Percentiles rank a stretch among this genome's conserved stretches.
These are phyloP conservation scores for Pleomassaria siparia DNA, from an alignment of 2,329 filamentous ascomycete species.

Conservation along the genomic window DNA sequence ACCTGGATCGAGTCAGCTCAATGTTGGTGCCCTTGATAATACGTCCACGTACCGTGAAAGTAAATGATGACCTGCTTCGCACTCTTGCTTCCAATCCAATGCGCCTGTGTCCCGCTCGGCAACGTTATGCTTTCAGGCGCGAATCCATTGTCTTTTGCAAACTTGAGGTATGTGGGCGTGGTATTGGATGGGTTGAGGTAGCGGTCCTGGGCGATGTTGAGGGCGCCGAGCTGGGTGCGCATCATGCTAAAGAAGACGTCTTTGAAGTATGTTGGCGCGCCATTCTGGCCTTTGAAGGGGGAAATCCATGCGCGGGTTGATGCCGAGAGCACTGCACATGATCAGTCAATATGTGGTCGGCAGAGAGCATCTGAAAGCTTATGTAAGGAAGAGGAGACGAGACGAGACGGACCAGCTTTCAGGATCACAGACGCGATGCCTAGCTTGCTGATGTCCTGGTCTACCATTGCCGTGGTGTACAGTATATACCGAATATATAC, in stretches of 20 bases:
- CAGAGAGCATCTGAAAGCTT: too few species aligned
- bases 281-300: conserved; percentile 41
- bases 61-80: conserved; percentile 49
- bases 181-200: conserved; percentile 35
- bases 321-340: conserved; percentile 32
- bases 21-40: not conserved
- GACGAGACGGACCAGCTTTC: conserved; percentile 29
- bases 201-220: conserved; percentile 36
- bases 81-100: conserved; percentile 49
- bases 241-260: conserved; percentile 36
- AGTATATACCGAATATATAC: too few species aligned
- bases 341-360: conserved; percentile 4
- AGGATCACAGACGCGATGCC: conserved; percentile 33
- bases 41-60: conserved; percentile 45
- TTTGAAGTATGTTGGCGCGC: conserved; percentile 40
- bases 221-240: conserved; percentile 32
- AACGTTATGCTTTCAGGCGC: conserved; percentile 43
- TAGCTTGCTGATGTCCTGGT: conserved; percentile 34
- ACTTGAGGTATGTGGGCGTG: conserved; percentile 38
- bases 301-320: conserved; percentile 35
- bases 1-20: conserved; percentile 38
- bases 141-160: conserved; percentile 39
- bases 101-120: conserved; percentile 46
- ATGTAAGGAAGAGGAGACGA: conserved; percentile 3
- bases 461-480: conserved; percentile 19